These are phyloP conservation scores for Strobilomyces dryophilus DNA, from an alignment of 768 basidiomycete species.

Conservation along the genomic window DNA sequence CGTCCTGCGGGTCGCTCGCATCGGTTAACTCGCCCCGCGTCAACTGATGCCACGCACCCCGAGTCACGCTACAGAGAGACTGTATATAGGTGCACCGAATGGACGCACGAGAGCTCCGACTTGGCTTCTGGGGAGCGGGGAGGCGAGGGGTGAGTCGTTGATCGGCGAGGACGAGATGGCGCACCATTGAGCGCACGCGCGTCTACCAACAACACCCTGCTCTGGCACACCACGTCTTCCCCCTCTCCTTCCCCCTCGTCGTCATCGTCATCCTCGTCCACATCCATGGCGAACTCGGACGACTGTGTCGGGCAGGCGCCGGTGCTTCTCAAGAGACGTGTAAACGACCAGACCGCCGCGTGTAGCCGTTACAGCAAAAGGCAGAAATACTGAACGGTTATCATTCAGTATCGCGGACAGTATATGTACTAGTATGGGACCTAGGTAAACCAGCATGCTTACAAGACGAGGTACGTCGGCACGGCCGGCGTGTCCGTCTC, in stretches of 20 bases:
- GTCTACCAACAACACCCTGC: conserved; percentile 53
- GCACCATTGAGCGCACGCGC: conserved; percentile 64
- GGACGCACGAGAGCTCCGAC: conserved; percentile 47
- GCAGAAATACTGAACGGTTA: too few relatives aligned
- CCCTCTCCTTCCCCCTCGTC: conserved; percentile 27
- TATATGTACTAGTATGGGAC: too few relatives aligned
- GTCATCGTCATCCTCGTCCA: conserved; percentile 33
- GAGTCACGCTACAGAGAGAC: conserved; percentile 62
- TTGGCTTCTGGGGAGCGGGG: conserved; percentile 41
- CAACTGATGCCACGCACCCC: conserved; percentile 29
- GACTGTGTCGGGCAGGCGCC: conserved; percentile 3
- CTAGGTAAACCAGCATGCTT: too few relatives aligned
- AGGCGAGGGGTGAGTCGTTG: too few relatives aligned
- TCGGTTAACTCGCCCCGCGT: not conserved
- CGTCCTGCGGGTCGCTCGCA: conserved; percentile 34
- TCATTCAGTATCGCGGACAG: too few relatives aligned
- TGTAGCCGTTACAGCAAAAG: too few relatives aligned
- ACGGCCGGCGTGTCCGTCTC: conserved; percentile 28
- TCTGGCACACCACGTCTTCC: conserved; percentile 42
- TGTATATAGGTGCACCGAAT: conserved; percentile 65
- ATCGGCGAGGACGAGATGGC: conserved; percentile 11
- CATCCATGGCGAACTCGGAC: conserved; percentile 18
- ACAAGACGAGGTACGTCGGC: conserved; percentile 78
- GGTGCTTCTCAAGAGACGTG: conserved; percentile 47
- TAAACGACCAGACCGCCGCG: too few relatives aligned